Evolutionary conservation across 2,329 filamentous ascomycete genomes (phyloP).

Genomic region (Nemania sp.): DNA sequence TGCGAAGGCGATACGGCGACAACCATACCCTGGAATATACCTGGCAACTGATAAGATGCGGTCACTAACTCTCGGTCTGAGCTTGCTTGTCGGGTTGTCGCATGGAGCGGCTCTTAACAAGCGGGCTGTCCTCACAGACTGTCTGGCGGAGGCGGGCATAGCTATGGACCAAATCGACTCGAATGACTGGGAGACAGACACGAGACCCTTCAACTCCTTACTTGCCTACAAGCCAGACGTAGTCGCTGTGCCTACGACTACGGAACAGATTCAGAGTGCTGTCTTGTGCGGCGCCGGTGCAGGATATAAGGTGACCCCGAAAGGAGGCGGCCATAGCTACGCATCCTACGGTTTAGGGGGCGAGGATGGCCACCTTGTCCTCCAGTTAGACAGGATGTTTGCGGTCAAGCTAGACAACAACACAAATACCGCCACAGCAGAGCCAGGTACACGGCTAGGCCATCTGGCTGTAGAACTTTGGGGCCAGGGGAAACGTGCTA

Average conservation of each 20-base stretch:
- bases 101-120: constrained; percentile 32
- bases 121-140: constrained; percentile 36
- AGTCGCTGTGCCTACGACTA: constrained; percentile 47
- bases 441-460: constrained; percentile 49
- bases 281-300: constrained; percentile 48
- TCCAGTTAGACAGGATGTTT: constrained; percentile 49
- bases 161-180: constrained; percentile 33
- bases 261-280: constrained; percentile 48
- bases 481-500: constrained; percentile 39
- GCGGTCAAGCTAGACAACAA: constrained; percentile 44
- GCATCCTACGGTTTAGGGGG: constrained; percentile 50
- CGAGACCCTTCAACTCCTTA: constrained; percentile 37
- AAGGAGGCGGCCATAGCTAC: constrained; percentile 54
- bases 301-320: constrained; percentile 49
- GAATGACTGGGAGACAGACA: constrained; percentile 36
- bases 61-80: constrained; percentile 28
- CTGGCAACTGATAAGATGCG: constrained; percentile 28
- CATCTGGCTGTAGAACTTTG: constrained; percentile 42
- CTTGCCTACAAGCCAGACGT: constrained; percentile 42
- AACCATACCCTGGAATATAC: neutral
- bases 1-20: neutral
- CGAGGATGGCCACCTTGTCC: constrained; percentile 49
- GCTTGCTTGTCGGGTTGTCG: constrained; percentile 31
- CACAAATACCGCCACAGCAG: constrained; percentile 46
- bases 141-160: constrained; percentile 31